Percentiles rank a stretch among this genome's conserved stretches.
These are phyloP conservation scores for Spergularia marina DNA, from an alignment of 148 eudicot genomes.

Conservation along the genomic window DNA sequence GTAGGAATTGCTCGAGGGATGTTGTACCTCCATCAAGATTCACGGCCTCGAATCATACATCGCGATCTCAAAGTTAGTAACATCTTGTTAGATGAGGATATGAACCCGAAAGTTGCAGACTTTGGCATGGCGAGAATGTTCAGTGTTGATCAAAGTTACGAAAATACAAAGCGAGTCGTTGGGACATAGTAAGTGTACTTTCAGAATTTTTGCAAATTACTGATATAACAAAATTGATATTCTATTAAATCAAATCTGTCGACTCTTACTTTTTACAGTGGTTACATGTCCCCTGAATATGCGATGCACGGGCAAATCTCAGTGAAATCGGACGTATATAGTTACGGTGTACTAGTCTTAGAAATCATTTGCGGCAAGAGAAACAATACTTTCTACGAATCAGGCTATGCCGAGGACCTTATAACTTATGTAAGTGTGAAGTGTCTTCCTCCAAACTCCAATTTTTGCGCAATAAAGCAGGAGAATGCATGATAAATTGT, in stretches of 20 bases:
- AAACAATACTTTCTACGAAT: background rate
- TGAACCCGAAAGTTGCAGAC: constrained; percentile 34
- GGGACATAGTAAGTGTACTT: constrained; percentile 31
- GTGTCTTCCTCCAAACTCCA: constrained; percentile 14
- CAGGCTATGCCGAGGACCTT: constrained; percentile 21
- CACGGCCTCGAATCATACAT: constrained; percentile 27
- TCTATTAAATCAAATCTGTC: background rate
- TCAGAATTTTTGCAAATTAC: background rate
- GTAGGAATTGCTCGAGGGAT: constrained; percentile 28
- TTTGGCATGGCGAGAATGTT: constrained; percentile 40
- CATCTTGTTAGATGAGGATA: constrained; percentile 27
- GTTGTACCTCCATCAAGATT: constrained; percentile 35
- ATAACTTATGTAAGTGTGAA: constrained; percentile 39
- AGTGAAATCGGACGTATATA: constrained; percentile 31
- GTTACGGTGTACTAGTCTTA: constrained; percentile 31
- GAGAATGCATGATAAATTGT: background rate
- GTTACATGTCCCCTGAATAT: constrained; percentile 33
- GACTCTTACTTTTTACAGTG: constrained; percentile 13
- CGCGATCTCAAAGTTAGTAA: constrained; percentile 35
- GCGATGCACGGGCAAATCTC: constrained; percentile 29
- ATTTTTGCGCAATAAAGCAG: background rate
- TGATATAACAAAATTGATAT: background rate
- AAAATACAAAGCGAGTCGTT: constrained; percentile 19
- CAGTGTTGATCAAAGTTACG: constrained; percentile 26
- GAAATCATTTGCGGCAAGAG: constrained; percentile 23